phyloP scores from a whole-genome alignment of 1,139 yeast genomes.

The Sugiyamaella paludigena region DNA sequence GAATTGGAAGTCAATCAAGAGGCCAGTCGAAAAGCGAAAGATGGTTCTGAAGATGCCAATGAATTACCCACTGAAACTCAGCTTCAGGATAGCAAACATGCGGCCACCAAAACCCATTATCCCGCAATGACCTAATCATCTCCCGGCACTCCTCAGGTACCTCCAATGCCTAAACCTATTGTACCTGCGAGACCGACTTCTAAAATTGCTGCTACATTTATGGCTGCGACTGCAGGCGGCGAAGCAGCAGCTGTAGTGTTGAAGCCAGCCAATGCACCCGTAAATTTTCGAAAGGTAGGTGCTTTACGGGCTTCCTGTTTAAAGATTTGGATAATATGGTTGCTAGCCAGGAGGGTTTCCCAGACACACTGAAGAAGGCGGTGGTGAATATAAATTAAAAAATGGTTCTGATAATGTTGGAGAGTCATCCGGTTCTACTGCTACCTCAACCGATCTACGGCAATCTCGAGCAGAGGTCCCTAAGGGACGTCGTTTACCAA shows the following conservation, averaged over 20 bases:
- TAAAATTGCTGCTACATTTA: constrained; percentile 13
- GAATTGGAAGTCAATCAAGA: no score
- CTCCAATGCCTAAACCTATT: constrained; percentile 20
- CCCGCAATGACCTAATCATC: no score
- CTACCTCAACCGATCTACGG: constrained; percentile 39
- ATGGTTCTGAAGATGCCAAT: no score
- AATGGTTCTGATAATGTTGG: constrained; percentile 8
- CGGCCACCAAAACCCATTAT: no score
- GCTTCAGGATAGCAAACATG: no score
- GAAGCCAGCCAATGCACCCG: constrained; percentile 30
- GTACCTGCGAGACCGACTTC: constrained; percentile 23
- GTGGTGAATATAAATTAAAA: constrained; percentile 19
- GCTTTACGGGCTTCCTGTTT: constrained; percentile 36
- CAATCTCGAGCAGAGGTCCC: constrained; percentile 71
- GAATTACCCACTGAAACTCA: no score
- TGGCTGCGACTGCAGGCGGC: constrained; percentile 15
- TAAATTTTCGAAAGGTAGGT: constrained; percentile 30
- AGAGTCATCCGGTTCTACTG: constrained; percentile 17
- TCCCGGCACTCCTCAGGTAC: no score
- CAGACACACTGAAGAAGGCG: constrained; percentile 24
- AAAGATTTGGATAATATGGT: constrained; percentile 36
- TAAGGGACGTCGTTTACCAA: constrained; percentile 74
- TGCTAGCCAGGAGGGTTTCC: constrained; percentile 26
- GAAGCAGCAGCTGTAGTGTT: constrained; percentile 22
- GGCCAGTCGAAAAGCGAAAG: no score